Percentiles rank a stretch among this genome's conserved stretches.
Conservation (phyloP, 371 early-diverging fungal species). For the Chytridium lagenaria region DNA sequence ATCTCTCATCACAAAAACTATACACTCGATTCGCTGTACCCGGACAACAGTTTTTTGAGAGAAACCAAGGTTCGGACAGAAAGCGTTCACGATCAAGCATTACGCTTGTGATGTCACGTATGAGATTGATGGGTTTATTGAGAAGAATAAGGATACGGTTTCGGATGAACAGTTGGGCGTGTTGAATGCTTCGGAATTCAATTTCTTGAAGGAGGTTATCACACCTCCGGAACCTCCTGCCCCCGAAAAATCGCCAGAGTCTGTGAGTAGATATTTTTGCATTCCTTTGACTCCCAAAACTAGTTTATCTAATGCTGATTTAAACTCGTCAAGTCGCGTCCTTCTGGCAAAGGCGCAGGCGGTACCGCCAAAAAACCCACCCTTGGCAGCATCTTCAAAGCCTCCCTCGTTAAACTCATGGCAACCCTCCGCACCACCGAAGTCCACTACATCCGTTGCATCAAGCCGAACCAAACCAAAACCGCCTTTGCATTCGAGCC, state of each 20-base stretch:
- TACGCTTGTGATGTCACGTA: conserved; percentile 67
- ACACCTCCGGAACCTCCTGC: background rate
- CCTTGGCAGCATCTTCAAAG: conserved; percentile 33
- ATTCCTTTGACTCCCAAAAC: too few relatives aligned
- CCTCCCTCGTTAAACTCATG: conserved; percentile 36
- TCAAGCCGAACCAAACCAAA: conserved; percentile 97
- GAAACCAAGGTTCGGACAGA: conserved; percentile 41
- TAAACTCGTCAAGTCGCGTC: background rate
- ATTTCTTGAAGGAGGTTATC: conserved; percentile 27
- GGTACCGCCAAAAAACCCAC: conserved; percentile 25
- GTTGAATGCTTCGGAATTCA: conserved; percentile 21
- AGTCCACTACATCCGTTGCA: conserved; percentile 91
- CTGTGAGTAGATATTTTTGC: background rate
- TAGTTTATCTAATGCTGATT: too few relatives aligned
- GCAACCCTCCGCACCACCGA: conserved; percentile 33
- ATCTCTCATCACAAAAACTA: conserved; percentile 48
- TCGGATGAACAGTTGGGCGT: conserved; percentile 32
- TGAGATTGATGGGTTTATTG: conserved; percentile 58
- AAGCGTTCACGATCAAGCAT: conserved; percentile 58
- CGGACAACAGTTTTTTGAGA: conserved; percentile 44
- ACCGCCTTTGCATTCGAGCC: conserved; percentile 90
- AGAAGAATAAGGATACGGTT: conserved; percentile 61
- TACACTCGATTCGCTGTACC: conserved; percentile 33
- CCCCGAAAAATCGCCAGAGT: background rate
- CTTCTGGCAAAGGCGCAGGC: background rate